A percentile compares a stretch with the other conserved stretches of the same genome.
These are phyloP conservation scores for Spencermartinsiella europaea DNA, from an alignment of 805 yeast genomes.

Conservation along the genomic window DNA sequence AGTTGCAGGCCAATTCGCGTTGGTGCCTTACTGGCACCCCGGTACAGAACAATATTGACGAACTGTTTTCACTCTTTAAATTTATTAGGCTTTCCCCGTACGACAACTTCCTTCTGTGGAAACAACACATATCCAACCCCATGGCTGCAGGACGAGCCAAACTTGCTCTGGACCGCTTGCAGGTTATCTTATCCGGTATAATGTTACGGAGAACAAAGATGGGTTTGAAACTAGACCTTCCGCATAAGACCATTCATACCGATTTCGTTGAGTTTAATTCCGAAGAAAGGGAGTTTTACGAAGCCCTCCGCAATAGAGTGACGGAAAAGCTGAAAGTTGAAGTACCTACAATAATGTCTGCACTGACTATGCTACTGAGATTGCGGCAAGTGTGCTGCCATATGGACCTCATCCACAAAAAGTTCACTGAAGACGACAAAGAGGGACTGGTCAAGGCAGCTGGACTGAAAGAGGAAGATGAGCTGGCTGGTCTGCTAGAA, in stretches of 20 bases:
- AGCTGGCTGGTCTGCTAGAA: conserved; percentile 26
- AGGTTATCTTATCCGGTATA: conserved; percentile 28
- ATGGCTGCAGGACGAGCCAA: conserved; percentile 21
- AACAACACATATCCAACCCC: conserved; percentile 25
- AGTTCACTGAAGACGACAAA: conserved; percentile 13
- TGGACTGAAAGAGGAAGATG: conserved; percentile 23
- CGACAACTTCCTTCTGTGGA: conserved; percentile 23
- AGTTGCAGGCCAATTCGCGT: conserved; percentile 39
- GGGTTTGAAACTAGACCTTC: conserved; percentile 30
- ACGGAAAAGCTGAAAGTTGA: conserved; percentile 14
- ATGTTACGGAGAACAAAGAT: conserved; percentile 45
- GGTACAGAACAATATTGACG: conserved; percentile 51
- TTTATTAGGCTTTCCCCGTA: conserved; percentile 35
- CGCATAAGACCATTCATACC: conserved; percentile 20
- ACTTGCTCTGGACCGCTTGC: conserved; percentile 24
- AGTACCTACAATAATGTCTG: conserved; percentile 17
- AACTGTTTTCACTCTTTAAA: conserved; percentile 45
- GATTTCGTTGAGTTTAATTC: conserved; percentile 24
- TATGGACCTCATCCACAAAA: conserved; percentile 6
- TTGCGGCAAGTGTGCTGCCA: conserved; percentile 38
- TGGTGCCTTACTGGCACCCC: conserved; percentile 68
- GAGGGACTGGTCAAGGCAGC: conserved; percentile 19
- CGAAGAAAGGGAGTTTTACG: conserved; percentile 29
- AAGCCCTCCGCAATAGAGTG: conserved; percentile 22
- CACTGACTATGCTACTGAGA: conserved; percentile 31